Conservation (phyloP, 352 stramenopile genomes). For the Globisporangium lucens region DNA sequence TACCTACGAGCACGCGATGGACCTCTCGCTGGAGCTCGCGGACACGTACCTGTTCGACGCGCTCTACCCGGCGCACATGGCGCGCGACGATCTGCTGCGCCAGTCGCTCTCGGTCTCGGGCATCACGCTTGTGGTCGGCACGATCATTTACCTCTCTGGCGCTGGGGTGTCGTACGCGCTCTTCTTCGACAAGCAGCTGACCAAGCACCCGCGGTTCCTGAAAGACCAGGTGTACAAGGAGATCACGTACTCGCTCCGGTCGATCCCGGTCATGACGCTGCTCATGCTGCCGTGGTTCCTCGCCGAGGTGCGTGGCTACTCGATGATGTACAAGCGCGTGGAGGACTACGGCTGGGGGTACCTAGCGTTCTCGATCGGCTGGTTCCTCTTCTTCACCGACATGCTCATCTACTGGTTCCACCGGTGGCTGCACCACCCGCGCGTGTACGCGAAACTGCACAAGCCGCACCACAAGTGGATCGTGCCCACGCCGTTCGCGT, state of each 20-base stretch:
- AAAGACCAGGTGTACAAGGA: constrained; percentile 60
- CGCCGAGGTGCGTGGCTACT: constrained; percentile 54
- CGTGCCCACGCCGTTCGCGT: constrained; percentile 63
- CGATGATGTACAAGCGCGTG: constrained; percentile 47
- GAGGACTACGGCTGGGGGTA: constrained; percentile 42
- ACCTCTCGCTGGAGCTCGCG: constrained; percentile 49
- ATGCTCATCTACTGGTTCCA: constrained; percentile 85
- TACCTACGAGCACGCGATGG: constrained; percentile 29
- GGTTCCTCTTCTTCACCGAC: constrained; percentile 71
- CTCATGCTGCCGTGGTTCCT: constrained; percentile 66
- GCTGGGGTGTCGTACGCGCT: constrained; percentile 50
- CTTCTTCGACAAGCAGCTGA: constrained; percentile 61
- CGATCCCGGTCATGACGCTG: constrained; percentile 65
- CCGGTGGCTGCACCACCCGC: constrained; percentile 61
- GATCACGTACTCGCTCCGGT: constrained; percentile 44
- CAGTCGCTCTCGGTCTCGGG: constrained; percentile 47
- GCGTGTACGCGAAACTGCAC: constrained; percentile 60
- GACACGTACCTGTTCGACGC: constrained; percentile 51
- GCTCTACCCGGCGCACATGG: constrained; percentile 43
- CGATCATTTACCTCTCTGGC: constrained; percentile 55
- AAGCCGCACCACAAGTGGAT: constrained; percentile 82
- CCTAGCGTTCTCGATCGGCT: constrained; percentile 39
- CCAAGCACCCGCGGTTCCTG: constrained; percentile 62
- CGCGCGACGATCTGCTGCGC: constrained; percentile 40
- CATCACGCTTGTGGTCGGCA: constrained; percentile 51